Evolutionary conservation across 2,329 filamentous ascomycete genomes (phyloP).

Genomic region (Neofusicoccum laricinum): DNA sequence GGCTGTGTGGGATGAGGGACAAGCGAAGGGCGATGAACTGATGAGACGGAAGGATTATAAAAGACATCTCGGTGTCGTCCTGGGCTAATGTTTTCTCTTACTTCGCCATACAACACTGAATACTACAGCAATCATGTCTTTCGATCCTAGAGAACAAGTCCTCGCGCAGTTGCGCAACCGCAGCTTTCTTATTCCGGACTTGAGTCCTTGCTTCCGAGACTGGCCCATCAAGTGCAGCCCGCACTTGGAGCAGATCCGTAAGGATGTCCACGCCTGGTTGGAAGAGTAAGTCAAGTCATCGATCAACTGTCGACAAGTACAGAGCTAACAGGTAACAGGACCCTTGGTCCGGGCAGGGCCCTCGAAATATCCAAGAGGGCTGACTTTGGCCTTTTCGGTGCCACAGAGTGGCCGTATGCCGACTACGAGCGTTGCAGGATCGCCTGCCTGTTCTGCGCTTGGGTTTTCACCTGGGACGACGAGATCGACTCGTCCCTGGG

Average conservation of each 20-base stretch:
- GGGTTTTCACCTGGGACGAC: slow-evolving; percentile 9
- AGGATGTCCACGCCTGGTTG: slow-evolving; percentile 2
- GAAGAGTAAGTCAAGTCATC: not conserved
- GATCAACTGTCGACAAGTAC: not conserved
- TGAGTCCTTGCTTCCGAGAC: slow-evolving; percentile 1
- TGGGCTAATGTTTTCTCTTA: not conserved
- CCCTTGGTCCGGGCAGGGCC: not conserved
- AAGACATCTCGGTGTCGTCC: not conserved
- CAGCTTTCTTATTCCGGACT: not conserved
- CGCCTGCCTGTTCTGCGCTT: slow-evolving; percentile 5
- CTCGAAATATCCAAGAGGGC: slow-evolving; percentile 5
- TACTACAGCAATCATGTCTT: not conserved
- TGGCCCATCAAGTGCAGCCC: not conserved
- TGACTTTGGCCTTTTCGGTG: slow-evolving; percentile 8
- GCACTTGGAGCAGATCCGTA: slow-evolving; percentile 5
- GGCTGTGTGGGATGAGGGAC: not conserved
- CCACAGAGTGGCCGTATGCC: slow-evolving; percentile 4
- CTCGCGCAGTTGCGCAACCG: not conserved
- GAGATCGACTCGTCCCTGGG: slow-evolving; percentile 9
- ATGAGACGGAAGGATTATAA: not conserved
- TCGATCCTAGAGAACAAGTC: slow-evolving; percentile 3
- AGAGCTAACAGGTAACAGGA: not conserved
- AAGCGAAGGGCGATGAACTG: no score
- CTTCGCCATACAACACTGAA: not conserved
- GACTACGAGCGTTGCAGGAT: slow-evolving; percentile 5